Percentiles rank a stretch among this genome's conserved stretches.
Conservation (phyloP, 495 filamentous ascomycete genomes). For the Hypoxylon crocopeplum region DNA sequence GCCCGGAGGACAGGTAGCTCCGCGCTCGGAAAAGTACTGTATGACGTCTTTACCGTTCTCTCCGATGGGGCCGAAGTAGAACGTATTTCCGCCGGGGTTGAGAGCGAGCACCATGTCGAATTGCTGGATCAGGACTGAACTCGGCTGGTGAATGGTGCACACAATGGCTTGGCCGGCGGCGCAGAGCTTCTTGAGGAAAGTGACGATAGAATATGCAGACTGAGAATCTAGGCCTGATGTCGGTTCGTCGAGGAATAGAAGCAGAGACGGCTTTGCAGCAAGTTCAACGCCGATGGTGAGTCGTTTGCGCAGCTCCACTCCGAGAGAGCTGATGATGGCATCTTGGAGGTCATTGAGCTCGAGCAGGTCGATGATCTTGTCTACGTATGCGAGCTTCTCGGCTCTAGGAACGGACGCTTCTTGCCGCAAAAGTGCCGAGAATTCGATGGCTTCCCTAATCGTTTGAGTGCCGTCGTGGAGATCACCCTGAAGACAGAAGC, state of each 20-base stretch:
- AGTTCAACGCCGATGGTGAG: constrained; percentile 93
- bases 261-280: constrained; percentile 80
- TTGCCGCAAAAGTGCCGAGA: constrained; percentile 82
- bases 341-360: constrained; percentile 83
- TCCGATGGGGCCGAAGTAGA: constrained; percentile 72
- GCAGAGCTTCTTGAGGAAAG: constrained; percentile 84
- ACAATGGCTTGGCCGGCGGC: constrained; percentile 76
- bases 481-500: constrained; percentile 89
- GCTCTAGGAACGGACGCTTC: constrained; percentile 64
- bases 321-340: constrained; percentile 80
- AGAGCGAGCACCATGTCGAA: constrained; percentile 75
- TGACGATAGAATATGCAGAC: constrained; percentile 80
- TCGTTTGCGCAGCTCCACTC: constrained; percentile 66
- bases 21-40: constrained; percentile 62
- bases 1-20: constrained; percentile 71
- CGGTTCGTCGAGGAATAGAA: constrained; percentile 85
- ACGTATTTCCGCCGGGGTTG: constrained; percentile 70
- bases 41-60: constrained; percentile 54
- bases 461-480: constrained; percentile 82
- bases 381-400: constrained; percentile 84
- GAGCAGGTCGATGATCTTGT: constrained; percentile 85
- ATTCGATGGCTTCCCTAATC: constrained; percentile 82
- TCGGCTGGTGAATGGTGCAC: constrained; percentile 81
- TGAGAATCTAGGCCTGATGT: constrained; percentile 86
- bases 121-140: constrained; percentile 67